Percentiles rank a stretch among this genome's conserved stretches.
phyloP scores from a whole-genome alignment of 2,329 filamentous ascomycete genomes.

The Xylaria sp. region DNA sequence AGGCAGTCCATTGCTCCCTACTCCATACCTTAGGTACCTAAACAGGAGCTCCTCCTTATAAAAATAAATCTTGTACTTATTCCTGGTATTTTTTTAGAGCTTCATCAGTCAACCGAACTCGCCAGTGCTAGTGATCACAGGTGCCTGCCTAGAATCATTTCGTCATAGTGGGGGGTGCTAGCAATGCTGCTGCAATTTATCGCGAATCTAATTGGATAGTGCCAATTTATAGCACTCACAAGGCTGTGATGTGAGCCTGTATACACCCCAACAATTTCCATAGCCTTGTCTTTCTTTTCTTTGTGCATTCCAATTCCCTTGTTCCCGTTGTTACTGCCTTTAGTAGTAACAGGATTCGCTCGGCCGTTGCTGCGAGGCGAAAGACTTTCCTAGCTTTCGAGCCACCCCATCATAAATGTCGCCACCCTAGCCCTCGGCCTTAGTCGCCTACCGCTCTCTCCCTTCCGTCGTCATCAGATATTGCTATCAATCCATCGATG shows the following conservation, averaged over 20 bases:
- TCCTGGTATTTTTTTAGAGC: too few relatives aligned
- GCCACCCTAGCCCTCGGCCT: conserved; percentile 4
- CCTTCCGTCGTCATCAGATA: conserved; percentile 1
- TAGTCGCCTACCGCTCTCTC: conserved; percentile 17
- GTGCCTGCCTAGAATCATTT: conserved; percentile 1
- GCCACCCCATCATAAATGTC: conserved; percentile 13
- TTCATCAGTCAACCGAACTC: too few relatives aligned
- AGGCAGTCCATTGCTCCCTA: too few relatives aligned
- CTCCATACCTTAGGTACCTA: too few relatives aligned
- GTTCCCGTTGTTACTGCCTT: not conserved
- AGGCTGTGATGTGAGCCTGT: conserved; percentile 30
- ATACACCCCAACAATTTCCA: conserved; percentile 3
- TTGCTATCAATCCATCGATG: conserved; percentile 10
- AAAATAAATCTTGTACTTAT: too few relatives aligned
- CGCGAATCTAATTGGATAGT: conserved; percentile 24
- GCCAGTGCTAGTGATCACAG: too few relatives aligned
- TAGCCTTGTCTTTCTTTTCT: conserved; percentile 33
- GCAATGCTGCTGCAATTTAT: not conserved
- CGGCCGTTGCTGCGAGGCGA: not conserved
- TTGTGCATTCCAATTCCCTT: conserved; percentile 12
- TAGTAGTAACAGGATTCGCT: not conserved
- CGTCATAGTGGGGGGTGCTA: conserved; percentile 9
- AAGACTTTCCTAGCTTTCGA: not conserved
- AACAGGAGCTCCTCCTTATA: too few relatives aligned
- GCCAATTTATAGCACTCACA: conserved; percentile 21